Evolutionary conservation across 164 flowering plant species (phyloP).

Genomic region (Saururus chinensis): DNA sequence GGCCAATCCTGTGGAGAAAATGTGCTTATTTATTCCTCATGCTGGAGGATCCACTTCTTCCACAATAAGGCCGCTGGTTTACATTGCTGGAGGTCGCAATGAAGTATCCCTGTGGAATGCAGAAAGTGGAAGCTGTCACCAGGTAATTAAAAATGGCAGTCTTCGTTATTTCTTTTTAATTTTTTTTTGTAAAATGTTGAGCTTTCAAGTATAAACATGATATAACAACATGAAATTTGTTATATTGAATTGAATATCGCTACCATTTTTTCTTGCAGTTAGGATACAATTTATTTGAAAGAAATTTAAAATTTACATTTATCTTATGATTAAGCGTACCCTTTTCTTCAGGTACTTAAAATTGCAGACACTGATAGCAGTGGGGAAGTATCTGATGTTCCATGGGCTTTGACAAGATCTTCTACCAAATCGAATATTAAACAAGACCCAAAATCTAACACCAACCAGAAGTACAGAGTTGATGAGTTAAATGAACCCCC

Average conservation of each 20-base stretch:
- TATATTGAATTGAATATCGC: no score
- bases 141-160: constrained; percentile 32
- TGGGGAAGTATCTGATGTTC: constrained; percentile 51
- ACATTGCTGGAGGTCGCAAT: constrained; percentile 96
- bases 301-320: not conserved
- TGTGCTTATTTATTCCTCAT: constrained; percentile 77
- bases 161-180: no score
- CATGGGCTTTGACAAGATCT: constrained; percentile 75
- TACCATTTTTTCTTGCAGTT: no score
- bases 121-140: constrained; percentile 96
- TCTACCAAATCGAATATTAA: constrained; percentile 43
- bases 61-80: constrained; percentile 70
- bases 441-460: constrained; percentile 40
- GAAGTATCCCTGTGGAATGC: constrained; percentile 99
- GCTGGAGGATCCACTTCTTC: constrained; percentile 41
- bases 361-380: constrained; percentile 51
- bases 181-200: no score
- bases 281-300: not conserved
- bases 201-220: no score
- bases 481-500: constrained; percentile 86
- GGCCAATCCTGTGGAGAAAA: constrained; percentile 74
- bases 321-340: not conserved
- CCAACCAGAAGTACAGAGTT: constrained; percentile 60
- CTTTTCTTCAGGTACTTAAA: constrained; percentile 54
- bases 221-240: no score